A percentile compares a stretch with the other conserved stretches of the same genome.
Evolutionary conservation across 176 grass and related monocot genomes (phyloP).

Genomic region (Oryza nivara): DNA sequence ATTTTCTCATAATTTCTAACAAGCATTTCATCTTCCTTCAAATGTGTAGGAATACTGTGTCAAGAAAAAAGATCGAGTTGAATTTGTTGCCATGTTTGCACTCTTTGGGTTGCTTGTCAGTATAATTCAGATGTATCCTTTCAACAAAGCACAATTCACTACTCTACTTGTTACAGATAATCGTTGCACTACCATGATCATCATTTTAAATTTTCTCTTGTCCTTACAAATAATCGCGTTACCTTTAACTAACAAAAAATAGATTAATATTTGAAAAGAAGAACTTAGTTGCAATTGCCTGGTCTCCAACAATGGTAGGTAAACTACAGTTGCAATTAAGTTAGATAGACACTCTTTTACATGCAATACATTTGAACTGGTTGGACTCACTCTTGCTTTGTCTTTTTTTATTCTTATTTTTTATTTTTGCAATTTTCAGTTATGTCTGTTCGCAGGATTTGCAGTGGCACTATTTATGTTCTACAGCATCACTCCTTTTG

Average conservation of each 20-base stretch:
- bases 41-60: slow-evolving; percentile 71
- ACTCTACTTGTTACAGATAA: background rate
- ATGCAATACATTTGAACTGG: slow-evolving; percentile 17
- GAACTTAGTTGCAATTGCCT: slow-evolving; percentile 46
- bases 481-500: slow-evolving; percentile 53
- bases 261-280: slow-evolving; percentile 67
- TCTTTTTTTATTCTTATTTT: background rate
- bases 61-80: slow-evolving; percentile 77
- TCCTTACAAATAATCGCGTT: slow-evolving; percentile 27
- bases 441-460: slow-evolving; percentile 53
- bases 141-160: background rate
- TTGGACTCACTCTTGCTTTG: slow-evolving; percentile 24
- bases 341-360: background rate
- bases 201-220: background rate
- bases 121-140: slow-evolving; percentile 71
- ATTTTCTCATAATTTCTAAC: slow-evolving; percentile 26
- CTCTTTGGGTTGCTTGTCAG: slow-evolving; percentile 65
- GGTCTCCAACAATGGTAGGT: slow-evolving; percentile 60
- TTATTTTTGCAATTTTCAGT: slow-evolving; percentile 31
- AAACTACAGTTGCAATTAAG: slow-evolving; percentile 7
- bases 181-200: background rate
- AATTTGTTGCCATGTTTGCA: slow-evolving; percentile 75
- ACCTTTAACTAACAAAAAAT: slow-evolving; percentile 13
- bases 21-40: slow-evolving; percentile 9
- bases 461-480: slow-evolving; percentile 56